Percentiles rank a stretch among this genome's conserved stretches.
phyloP scores from a whole-genome alignment of 2,329 filamentous ascomycete genomes.

The Botrytis squamosa region DNA sequence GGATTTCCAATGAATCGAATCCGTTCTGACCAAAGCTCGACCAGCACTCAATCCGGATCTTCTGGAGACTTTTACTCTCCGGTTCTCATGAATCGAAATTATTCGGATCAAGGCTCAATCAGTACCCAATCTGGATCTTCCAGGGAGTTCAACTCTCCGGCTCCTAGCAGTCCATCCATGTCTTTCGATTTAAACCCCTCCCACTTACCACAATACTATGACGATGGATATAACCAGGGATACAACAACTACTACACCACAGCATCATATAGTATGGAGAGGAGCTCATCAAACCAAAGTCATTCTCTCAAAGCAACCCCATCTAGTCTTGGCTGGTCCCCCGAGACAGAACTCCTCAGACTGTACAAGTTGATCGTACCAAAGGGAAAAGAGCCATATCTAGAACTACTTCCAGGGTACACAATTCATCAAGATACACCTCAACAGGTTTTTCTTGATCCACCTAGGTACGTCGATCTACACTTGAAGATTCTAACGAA shows the following conservation, averaged over 20 bases:
- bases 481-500: neutral
- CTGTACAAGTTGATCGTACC: conserved; percentile 30
- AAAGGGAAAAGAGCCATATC: conserved; percentile 28
- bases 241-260: conserved; percentile 13
- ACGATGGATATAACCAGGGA: neutral
- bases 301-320: conserved; percentile 24
- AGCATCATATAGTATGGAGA: neutral
- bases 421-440: conserved; percentile 22
- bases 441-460: conserved; percentile 27
- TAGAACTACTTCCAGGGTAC: conserved; percentile 24
- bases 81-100: conserved; percentile 16
- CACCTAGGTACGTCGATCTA: conserved; percentile 17
- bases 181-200: neutral
- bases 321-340: conserved; percentile 26
- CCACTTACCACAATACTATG: neutral
- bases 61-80: conserved; percentile 7
- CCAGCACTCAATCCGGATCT: conserved; percentile 19
- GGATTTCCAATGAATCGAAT: conserved; percentile 17
- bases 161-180: conserved; percentile 12
- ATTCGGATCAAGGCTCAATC: conserved; percentile 16
- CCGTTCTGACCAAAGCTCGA: conserved; percentile 18
- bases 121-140: conserved; percentile 19
- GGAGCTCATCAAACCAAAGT: neutral
- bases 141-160: conserved; percentile 3
- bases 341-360: conserved; percentile 19